phyloP scores from a whole-genome alignment of 768 basidiomycete genomes.

The Kwoniella sp. region DNA sequence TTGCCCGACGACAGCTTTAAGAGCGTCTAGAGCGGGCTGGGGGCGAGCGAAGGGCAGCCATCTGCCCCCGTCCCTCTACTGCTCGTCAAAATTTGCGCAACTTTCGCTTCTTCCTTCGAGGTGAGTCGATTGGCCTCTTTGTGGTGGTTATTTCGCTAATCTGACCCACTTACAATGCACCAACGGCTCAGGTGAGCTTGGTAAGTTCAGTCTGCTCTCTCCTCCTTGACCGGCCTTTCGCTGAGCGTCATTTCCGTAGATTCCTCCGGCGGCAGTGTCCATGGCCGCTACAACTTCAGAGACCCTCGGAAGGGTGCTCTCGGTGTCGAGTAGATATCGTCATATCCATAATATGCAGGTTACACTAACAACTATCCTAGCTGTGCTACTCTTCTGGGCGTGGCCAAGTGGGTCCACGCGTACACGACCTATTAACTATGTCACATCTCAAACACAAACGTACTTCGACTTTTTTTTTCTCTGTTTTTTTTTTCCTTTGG shows the following conservation, averaged over 20 bases:
- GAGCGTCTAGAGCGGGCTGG: background rate
- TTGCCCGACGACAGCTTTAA: conserved; percentile 9
- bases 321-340: conserved; percentile 8
- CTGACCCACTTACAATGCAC: background rate
- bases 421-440: no score
- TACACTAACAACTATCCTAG: background rate
- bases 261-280: conserved; percentile 11
- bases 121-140: background rate
- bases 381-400: conserved; percentile 17
- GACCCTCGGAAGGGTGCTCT: background rate
- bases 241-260: background rate
- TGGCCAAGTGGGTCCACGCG: conserved; percentile 17
- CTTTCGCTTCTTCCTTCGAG: conserved; percentile 4
- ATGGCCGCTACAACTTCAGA: conserved; percentile 7
- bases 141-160: background rate
- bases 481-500: no score
- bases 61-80: conserved; percentile 3
- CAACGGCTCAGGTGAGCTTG: conserved; percentile 1
- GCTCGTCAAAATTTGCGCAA: conserved; percentile 3
- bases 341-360: background rate
- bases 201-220: background rate
- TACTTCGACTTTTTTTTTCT: no score
- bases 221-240: no score
- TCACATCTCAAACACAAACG: no score
- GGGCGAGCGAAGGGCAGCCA: background rate